Percentiles rank a stretch among this genome's conserved stretches.
Conservation (phyloP, 108 stramenopile species). For the Chaetoceros muelleri region DNA sequence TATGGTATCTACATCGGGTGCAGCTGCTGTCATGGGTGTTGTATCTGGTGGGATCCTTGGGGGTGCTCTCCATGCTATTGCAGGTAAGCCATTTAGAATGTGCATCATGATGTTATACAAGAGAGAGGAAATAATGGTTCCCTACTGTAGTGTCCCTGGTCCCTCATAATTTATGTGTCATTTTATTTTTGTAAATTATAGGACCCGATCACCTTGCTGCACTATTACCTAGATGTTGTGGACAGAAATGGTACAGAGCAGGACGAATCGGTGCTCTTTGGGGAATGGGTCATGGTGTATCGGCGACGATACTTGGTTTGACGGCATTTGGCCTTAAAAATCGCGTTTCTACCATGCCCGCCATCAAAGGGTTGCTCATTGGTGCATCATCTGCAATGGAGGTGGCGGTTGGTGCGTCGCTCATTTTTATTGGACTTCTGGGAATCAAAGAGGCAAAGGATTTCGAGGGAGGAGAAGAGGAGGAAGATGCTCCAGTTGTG, state of each 20-base stretch:
- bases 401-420: constrained; percentile 78
- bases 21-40: constrained; percentile 48
- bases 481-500: constrained; percentile 26
- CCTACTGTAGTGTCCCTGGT: not conserved
- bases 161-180: not conserved
- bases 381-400: constrained; percentile 54
- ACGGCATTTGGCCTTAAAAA: constrained; percentile 76
- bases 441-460: constrained; percentile 83
- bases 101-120: constrained; percentile 1
- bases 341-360: constrained; percentile 7
- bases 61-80: constrained; percentile 91
- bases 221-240: constrained; percentile 85
- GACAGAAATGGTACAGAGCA: constrained; percentile 80
- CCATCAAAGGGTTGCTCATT: constrained; percentile 9
- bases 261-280: constrained; percentile 86
- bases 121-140: not conserved
- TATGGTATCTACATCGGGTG: not conserved
- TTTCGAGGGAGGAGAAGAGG: constrained; percentile 23
- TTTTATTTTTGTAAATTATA: constrained; percentile 5
- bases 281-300: constrained; percentile 94
- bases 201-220: constrained; percentile 92
- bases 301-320: constrained; percentile 76
- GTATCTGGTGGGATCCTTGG: constrained; percentile 79
- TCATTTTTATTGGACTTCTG: constrained; percentile 87
- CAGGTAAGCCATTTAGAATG: constrained; percentile 41